Percentiles rank a stretch among this genome's conserved stretches.
These are phyloP conservation scores for Hsuehochloa calcarea DNA, from an alignment of 176 grass and related monocot genomes.

Conservation along the genomic window DNA sequence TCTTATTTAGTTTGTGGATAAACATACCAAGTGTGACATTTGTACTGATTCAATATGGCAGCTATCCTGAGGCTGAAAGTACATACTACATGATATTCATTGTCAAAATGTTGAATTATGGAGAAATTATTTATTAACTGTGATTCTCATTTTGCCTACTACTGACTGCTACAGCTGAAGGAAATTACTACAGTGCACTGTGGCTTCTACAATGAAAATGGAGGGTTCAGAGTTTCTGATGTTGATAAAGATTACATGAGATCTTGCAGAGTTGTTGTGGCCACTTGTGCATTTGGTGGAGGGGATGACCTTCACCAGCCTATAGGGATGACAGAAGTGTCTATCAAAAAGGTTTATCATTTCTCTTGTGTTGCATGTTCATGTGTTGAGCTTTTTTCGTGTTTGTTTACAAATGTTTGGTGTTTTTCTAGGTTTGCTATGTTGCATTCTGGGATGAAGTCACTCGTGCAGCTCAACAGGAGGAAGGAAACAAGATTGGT, in stretches of 20 bases:
- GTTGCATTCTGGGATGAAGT: constrained; percentile 96
- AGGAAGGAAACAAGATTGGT: constrained; percentile 70
- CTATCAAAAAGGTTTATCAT: constrained; percentile 58
- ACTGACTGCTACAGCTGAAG: constrained; percentile 52
- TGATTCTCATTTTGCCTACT: neutral
- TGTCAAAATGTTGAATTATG: neutral
- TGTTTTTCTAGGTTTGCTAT: constrained; percentile 73
- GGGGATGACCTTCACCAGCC: constrained; percentile 96
- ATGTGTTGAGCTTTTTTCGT: constrained; percentile 10
- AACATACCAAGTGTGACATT: neutral
- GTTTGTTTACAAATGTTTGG: neutral
- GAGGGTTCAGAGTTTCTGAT: constrained; percentile 71
- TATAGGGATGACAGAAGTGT: constrained; percentile 77
- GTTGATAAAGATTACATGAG: constrained; percentile 73
- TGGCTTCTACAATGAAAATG: constrained; percentile 83
- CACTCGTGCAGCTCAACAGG: constrained; percentile 58
- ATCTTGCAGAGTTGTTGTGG: constrained; percentile 65
- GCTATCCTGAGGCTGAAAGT: neutral
- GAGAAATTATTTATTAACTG: neutral
- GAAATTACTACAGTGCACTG: constrained; percentile 63
- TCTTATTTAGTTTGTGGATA: constrained; percentile 19
- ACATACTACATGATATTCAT: neutral
- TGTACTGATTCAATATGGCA: neutral
- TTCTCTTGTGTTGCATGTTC: neutral
- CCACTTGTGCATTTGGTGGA: constrained; percentile 97